A percentile compares a stretch with the other conserved stretches of the same genome.
Evolutionary conservation across 441 rosid genomes (phyloP).

Genomic region (Bruguiera hainesii): DNA sequence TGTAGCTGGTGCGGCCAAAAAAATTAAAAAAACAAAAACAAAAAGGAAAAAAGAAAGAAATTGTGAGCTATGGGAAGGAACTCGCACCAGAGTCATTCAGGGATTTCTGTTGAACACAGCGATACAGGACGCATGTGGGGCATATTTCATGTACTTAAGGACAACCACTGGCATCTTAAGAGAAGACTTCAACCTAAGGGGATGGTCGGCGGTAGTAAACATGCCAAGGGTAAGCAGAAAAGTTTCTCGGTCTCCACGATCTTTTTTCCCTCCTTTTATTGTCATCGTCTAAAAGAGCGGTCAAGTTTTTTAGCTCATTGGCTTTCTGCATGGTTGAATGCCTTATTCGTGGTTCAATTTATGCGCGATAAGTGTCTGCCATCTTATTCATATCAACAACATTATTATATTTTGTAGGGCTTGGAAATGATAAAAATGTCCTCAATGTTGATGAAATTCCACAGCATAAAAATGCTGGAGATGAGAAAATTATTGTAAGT

Average conservation of each 20-base stretch:
- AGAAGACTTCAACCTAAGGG: conserved; percentile 51
- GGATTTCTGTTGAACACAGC: conserved; percentile 23
- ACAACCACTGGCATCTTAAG: conserved; percentile 69
- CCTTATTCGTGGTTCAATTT: too few species aligned
- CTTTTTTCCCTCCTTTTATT: too few species aligned
- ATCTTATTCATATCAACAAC: neutral
- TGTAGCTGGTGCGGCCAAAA: conserved; percentile 14
- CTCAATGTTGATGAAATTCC: conserved; percentile 12
- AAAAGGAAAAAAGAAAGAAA: neutral
- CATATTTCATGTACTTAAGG: conserved; percentile 56
- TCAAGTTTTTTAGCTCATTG: too few species aligned
- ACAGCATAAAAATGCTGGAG: conserved; percentile 16
- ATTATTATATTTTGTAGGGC: conserved; percentile 25
- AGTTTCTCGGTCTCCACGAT: neutral
- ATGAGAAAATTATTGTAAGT: conserved; percentile 34
- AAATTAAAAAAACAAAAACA: neutral
- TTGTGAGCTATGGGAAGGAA: conserved; percentile 42
- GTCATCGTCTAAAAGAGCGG: too few species aligned
- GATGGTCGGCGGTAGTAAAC: conserved; percentile 21
- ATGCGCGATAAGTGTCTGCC: neutral
- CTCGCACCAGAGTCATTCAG: conserved; percentile 21
- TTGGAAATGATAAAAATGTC: conserved; percentile 15
- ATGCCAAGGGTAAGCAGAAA: conserved; percentile 24
- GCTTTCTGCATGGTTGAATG: too few species aligned
- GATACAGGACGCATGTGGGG: conserved; percentile 71